phyloP scores from a whole-genome alignment of 2,329 filamentous ascomycete species.

The Sordariomycetes sp. region DNA sequence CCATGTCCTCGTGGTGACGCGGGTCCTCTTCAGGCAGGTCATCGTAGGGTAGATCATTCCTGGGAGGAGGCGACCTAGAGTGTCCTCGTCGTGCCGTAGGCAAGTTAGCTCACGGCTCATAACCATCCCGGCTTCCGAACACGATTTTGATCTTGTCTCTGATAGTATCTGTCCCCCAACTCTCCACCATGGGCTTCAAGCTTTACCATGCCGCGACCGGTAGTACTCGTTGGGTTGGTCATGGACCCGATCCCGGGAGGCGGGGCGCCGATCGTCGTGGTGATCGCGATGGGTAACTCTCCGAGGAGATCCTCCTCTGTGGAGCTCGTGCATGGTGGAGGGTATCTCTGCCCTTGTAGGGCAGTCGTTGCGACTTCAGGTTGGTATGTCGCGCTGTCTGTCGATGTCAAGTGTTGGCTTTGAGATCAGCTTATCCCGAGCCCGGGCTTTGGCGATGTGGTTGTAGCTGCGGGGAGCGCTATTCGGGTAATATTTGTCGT shows the following conservation, averaged over 20 bases:
- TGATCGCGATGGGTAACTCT: background rate
- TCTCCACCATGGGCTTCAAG: slow-evolving; percentile 5
- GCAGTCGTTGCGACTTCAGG: background rate
- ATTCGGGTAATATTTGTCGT: no score
- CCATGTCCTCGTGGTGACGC: slow-evolving; percentile 9
- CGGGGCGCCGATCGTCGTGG: background rate
- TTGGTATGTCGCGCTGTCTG: background rate
- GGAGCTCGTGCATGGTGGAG: background rate
- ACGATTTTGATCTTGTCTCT: background rate
- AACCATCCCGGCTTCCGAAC: slow-evolving; percentile 1
- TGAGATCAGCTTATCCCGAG: background rate
- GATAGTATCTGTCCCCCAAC: slow-evolving; percentile 1
- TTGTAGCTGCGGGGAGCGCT: background rate
- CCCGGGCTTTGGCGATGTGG: background rate
- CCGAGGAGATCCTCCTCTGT: background rate
- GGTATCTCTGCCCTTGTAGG: background rate
- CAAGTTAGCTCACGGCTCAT: slow-evolving; percentile 27
- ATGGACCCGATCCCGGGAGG: slow-evolving; percentile 11
- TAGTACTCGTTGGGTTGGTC: slow-evolving; percentile 24
- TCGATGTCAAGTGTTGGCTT: background rate
- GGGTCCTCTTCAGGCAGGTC: slow-evolving; percentile 16
- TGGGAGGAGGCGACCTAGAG: slow-evolving; percentile 29
- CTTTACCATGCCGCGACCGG: slow-evolving; percentile 40
- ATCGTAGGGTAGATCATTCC: slow-evolving; percentile 23
- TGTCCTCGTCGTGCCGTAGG: slow-evolving; percentile 29